Base-by-base conservation (phyloP, 441 rosid genomes). In the Arabidopsis lyrata region DNA sequence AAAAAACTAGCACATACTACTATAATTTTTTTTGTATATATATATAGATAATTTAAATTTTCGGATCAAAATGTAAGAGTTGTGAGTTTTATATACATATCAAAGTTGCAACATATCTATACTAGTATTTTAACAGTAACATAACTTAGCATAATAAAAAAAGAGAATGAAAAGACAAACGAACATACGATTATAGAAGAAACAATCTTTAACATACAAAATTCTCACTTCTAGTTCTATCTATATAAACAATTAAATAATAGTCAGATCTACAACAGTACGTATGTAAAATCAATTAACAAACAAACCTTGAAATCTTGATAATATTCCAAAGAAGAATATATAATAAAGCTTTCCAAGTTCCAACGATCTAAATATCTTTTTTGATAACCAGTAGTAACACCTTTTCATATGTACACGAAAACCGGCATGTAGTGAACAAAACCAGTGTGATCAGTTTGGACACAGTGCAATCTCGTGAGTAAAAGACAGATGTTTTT, bases 381-480 rank as follows among this genome's bases (percentile, higher is more conserved):
- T 3, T 20, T 9, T 3, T 16, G 6, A 49, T 9, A 18, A 48
- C 5, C 27, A 48, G 13, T 18, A 48, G 53, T 48, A 48, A 48
- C 53, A 18, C 29, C 29, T 48, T 18, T 18, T 8, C 53, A 18
- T 18, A 49, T 49, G 13, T 20, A 49, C 54, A 18, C 54, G 9
- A 49, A 15, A 45, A 6, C 22, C 22, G 50, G 18, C 50, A 45
- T 45, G 50, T 45, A 45, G 22, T 42, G 47, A 42, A 42, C 47
- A 13, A 45, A 15, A 15, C 10, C 50, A 15, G 20, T 16, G 22
- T 47, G 8, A 29, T 29, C 31, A 24, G 0, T 27, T 14, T 49
- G 60, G 41, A 70, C 22, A 20, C 34, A 20, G 61, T 29, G 16
- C 55, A 41, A 53, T 72, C 76, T 72, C 76, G 76, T 52, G 68